Conservation (phyloP, 2,329 filamentous ascomycete species). For the Diaporthe aspalathi region DNA sequence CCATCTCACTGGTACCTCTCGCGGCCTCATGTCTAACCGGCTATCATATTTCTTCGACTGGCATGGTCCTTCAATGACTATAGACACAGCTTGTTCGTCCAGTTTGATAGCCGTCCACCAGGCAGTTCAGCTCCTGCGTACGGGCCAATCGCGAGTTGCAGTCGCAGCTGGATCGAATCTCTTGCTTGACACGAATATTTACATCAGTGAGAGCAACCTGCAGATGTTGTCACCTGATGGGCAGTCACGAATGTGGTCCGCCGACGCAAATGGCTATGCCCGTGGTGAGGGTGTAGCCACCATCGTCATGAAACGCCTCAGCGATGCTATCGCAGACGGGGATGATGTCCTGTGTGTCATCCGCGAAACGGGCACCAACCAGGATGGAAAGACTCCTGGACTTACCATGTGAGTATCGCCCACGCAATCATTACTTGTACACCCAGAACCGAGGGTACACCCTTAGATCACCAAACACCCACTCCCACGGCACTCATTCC, state of each 20-base stretch:
- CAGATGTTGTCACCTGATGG: slow-evolving; percentile 1
- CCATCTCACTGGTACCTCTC: slow-evolving; percentile 47
- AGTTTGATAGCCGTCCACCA: slow-evolving; percentile 53
- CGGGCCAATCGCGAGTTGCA: slow-evolving; percentile 47
- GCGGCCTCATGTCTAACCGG: slow-evolving; percentile 50
- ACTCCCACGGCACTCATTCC: no score
- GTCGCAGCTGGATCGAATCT: slow-evolving; percentile 50
- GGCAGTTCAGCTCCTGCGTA: slow-evolving; percentile 49
- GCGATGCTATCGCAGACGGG: neutral
- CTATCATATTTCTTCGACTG: slow-evolving; percentile 56
- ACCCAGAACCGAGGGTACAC: no score
- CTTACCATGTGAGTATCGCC: neutral
- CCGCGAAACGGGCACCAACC: neutral
- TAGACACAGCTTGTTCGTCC: slow-evolving; percentile 58
- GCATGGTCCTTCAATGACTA: slow-evolving; percentile 52
- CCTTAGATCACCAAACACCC: no score
- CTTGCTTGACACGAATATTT: slow-evolving; percentile 44
- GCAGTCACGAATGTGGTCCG: slow-evolving; percentile 27
- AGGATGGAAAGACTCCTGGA: slow-evolving; percentile 17
- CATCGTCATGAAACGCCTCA: neutral
- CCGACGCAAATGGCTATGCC: neutral
- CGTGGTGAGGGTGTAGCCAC: slow-evolving; percentile 3
- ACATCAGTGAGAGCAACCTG: slow-evolving; percentile 32
- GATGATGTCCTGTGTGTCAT: neutral
- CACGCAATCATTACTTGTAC: no score